Evolutionary conservation across 495 filamentous ascomycete species (phyloP).

Genomic region (Penicillium longicatenatum): DNA sequence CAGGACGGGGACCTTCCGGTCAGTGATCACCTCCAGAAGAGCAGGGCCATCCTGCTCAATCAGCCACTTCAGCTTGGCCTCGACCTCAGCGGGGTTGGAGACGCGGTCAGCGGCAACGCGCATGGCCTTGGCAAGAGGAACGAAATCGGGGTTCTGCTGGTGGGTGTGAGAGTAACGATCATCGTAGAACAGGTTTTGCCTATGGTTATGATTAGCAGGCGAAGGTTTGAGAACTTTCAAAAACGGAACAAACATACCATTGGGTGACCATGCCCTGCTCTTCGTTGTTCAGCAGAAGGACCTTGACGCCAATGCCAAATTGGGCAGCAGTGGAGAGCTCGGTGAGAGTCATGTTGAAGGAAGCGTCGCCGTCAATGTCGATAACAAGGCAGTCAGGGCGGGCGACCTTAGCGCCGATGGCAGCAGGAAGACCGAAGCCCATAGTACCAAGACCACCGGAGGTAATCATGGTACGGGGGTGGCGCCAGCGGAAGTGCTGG

Average conservation of each 20-base stretch:
- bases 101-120: constrained; percentile 68
- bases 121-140: constrained; percentile 84
- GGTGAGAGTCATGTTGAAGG: constrained; percentile 93
- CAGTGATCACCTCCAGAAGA: constrained; percentile 61
- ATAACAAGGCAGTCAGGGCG: constrained; percentile 83
- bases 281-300: constrained; percentile 93
- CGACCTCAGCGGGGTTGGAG: constrained; percentile 68
- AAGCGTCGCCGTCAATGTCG: constrained; percentile 94
- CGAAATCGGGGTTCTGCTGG: constrained; percentile 86
- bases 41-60: constrained; percentile 80
- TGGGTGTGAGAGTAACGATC: constrained; percentile 92
- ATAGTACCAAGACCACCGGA: constrained; percentile 94
- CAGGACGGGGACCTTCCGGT: constrained; percentile 95
- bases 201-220: constrained; percentile 3
- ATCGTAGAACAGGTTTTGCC: constrained; percentile 89
- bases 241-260: constrained; percentile 45
- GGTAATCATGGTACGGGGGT: constrained; percentile 88
- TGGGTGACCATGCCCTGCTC: constrained; percentile 95
- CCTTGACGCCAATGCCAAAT: constrained; percentile 91
- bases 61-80: constrained; percentile 82
- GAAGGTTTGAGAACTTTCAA: neutral
- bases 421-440: constrained; percentile 89
- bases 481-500: constrained; percentile 90
- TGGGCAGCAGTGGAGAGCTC: constrained; percentile 88
- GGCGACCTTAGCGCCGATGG: constrained; percentile 94